Evolutionary conservation across 2,329 filamentous ascomycete species (phyloP).

Genomic region (Colletotrichum sansevieriae): DNA sequence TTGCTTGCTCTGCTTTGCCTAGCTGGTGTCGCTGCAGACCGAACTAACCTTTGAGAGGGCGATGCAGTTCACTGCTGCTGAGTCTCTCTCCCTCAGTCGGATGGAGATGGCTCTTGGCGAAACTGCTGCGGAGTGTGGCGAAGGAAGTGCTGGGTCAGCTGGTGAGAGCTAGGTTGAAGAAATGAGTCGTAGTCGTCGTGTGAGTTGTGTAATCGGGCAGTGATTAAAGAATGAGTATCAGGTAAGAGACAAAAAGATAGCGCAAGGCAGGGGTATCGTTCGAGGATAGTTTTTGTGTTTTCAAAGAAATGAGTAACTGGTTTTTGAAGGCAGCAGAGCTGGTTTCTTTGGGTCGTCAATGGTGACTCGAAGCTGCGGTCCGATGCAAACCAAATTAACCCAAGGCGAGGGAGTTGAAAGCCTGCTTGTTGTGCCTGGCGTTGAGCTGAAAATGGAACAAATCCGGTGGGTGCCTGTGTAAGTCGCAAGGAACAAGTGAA

Average conservation of each 20-base stretch:
- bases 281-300: neutral
- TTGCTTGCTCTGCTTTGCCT: constrained; percentile 19
- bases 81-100: constrained; percentile 20
- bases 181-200: constrained; percentile 39
- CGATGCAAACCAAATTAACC: constrained; percentile 21
- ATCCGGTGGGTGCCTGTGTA: constrained; percentile 36
- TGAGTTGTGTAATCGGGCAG: constrained; percentile 18
- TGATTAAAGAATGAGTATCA: constrained; percentile 40
- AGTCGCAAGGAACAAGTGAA: constrained; percentile 65
- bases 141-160: constrained; percentile 36
- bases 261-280: constrained; percentile 33
- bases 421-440: constrained; percentile 32
- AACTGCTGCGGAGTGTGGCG: constrained; percentile 32
- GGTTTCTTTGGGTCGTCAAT: constrained; percentile 15
- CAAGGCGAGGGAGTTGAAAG: constrained; percentile 29
- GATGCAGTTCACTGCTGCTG: constrained; percentile 31
- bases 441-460: constrained; percentile 31
- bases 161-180: constrained; percentile 21
- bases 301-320: constrained; percentile 27
- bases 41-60: constrained; percentile 35
- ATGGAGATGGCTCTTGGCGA: constrained; percentile 29
- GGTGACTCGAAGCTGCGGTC: constrained; percentile 14
- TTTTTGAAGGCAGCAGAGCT: constrained; percentile 13
- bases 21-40: constrained; percentile 5
- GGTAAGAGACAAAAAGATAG: constrained; percentile 28